Conservation (phyloP, 2,329 filamentous ascomycete genomes). For the Nemania abortiva region DNA sequence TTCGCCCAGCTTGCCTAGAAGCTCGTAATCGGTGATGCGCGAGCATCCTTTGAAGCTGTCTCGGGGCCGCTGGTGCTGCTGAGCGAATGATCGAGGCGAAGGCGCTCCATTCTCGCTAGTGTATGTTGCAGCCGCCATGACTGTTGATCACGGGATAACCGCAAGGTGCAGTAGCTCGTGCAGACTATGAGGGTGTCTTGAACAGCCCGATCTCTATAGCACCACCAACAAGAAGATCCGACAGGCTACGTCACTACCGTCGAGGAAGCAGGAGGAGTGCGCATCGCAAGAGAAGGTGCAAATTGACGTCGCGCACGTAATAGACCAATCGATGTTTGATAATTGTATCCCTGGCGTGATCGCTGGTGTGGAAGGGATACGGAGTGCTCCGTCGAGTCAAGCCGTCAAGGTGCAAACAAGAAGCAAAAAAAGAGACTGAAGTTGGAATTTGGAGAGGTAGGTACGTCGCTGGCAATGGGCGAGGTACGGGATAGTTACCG, state of each 20-base stretch:
- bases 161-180: not conserved
- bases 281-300: slow-evolving; percentile 28
- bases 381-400: not conserved
- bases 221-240: not conserved
- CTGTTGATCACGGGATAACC: not conserved
- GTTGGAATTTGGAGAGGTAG: slow-evolving; percentile 4
- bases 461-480: not conserved
- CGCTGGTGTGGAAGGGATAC: not conserved
- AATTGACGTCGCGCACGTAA: slow-evolving; percentile 9
- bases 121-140: slow-evolving; percentile 37
- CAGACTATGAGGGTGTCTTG: not conserved
- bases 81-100: slow-evolving; percentile 68
- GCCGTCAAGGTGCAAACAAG: slow-evolving; percentile 9
- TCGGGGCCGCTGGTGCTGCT: slow-evolving; percentile 66
- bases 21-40: slow-evolving; percentile 81
- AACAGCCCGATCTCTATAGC: not conserved
- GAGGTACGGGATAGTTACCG: not conserved
- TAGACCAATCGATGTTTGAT: not conserved
- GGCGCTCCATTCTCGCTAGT: slow-evolving; percentile 51
- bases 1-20: slow-evolving; percentile 87
- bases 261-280: slow-evolving; percentile 7
- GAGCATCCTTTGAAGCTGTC: slow-evolving; percentile 86
- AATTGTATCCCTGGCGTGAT: not conserved
- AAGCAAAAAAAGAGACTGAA: not conserved
- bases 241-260: slow-evolving; percentile 25